phyloP scores from a whole-genome alignment of 805 yeast genomes.

The Ogataea thermomethanolica region DNA sequence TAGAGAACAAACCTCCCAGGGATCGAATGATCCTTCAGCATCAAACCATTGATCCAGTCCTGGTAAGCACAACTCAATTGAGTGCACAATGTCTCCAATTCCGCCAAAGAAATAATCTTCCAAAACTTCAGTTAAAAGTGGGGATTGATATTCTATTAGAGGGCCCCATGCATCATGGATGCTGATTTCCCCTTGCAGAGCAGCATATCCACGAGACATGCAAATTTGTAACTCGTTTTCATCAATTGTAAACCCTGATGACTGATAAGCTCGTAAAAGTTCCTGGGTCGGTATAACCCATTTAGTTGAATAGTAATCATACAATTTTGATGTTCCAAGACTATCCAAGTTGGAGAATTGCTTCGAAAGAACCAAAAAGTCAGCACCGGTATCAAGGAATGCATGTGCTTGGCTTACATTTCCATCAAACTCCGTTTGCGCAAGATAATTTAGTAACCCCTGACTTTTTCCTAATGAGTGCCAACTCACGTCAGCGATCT shows the following conservation, averaged over 20 bases:
- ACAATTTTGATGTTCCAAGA: constrained; percentile 5
- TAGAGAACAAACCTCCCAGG: constrained; percentile 37
- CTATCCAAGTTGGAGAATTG: constrained; percentile 30
- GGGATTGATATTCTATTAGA: constrained; percentile 34
- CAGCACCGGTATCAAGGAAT: constrained; percentile 62
- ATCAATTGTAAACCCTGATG: constrained; percentile 36
- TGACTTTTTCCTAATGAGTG: constrained; percentile 54
- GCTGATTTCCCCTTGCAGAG: constrained; percentile 43
- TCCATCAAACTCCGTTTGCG: constrained; percentile 53
- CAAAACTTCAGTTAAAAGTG: constrained; percentile 39
- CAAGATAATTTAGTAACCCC: constrained; percentile 52
- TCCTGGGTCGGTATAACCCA: constrained; percentile 47
- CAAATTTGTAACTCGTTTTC: constrained; percentile 42
- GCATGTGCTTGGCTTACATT: constrained; percentile 47
- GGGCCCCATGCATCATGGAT: constrained; percentile 8
- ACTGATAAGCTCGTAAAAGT: constrained; percentile 37
- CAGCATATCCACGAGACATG: constrained; percentile 53
- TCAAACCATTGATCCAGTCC: constrained; percentile 42
- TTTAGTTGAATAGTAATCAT: constrained; percentile 25
- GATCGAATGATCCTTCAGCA: constrained; percentile 22
- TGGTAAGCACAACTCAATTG: constrained; percentile 38
- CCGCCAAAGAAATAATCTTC: constrained; percentile 55
- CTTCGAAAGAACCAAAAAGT: constrained; percentile 46
- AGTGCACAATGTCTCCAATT: constrained; percentile 41
- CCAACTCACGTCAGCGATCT: constrained; percentile 64